Conservation (phyloP, 108 stramenopile species). For the Craspedostauros australis region DNA sequence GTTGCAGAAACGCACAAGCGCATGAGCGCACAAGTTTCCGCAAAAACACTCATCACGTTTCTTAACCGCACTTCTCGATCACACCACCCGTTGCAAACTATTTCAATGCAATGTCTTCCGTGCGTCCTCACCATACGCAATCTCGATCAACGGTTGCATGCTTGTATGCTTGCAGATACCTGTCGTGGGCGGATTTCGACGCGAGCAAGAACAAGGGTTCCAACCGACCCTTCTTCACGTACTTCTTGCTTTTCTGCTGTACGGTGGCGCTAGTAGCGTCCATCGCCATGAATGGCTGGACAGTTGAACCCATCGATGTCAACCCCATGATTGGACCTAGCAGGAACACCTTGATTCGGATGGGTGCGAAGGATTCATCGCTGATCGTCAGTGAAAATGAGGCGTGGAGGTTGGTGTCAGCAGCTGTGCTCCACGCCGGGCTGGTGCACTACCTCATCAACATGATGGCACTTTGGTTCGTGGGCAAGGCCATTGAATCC, state of each 20-base stretch:
- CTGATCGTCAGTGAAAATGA: slow-evolving; percentile 84
- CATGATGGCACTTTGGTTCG: slow-evolving; percentile 85
- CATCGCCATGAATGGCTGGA: slow-evolving; percentile 77
- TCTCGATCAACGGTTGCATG: background rate
- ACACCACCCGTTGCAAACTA: background rate
- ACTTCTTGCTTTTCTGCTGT: slow-evolving; percentile 53
- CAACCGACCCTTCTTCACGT: slow-evolving; percentile 76
- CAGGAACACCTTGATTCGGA: slow-evolving; percentile 71
- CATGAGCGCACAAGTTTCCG: too few species aligned
- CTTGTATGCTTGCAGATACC: slow-evolving; percentile 33
- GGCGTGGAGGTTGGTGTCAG: slow-evolving; percentile 72
- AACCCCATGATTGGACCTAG: slow-evolving; percentile 86
- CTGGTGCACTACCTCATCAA: slow-evolving; percentile 90
- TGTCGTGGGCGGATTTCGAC: slow-evolving; percentile 80
- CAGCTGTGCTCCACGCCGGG: slow-evolving; percentile 94
- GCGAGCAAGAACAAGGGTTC: slow-evolving; percentile 42
- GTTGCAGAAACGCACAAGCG: too few species aligned
- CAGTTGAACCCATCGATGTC: slow-evolving; percentile 65
- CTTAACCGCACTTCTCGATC: background rate
- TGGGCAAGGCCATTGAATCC: slow-evolving; percentile 85
- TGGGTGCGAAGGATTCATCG: slow-evolving; percentile 86
- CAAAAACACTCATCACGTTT: too few species aligned
- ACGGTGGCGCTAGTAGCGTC: slow-evolving; percentile 62
- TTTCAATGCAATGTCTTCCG: background rate
- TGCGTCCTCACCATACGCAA: background rate